These are phyloP conservation scores for Aspergillus ustus DNA, from an alignment of 2,329 filamentous ascomycete species.

Conservation along the genomic window DNA sequence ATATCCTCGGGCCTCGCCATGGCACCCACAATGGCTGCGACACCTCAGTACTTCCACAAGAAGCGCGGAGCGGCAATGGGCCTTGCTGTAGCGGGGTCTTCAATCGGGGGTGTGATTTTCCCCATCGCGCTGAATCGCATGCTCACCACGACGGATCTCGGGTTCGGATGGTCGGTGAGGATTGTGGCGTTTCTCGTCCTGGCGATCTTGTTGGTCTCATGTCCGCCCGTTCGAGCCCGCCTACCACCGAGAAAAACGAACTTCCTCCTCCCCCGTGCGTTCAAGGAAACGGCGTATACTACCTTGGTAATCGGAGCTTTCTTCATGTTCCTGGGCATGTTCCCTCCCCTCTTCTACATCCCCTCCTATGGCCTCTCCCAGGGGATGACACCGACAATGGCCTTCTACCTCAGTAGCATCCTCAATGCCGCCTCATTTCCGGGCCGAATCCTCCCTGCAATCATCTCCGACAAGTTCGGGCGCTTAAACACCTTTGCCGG, in stretches of 20 bases:
- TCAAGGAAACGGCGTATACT: slow-evolving; percentile 29
- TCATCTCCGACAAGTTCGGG: slow-evolving; percentile 37
- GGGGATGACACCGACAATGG: slow-evolving; percentile 29
- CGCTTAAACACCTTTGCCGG: slow-evolving; percentile 23
- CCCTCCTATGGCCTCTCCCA: slow-evolving; percentile 30
- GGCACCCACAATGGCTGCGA: slow-evolving; percentile 52
- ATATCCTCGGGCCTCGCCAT: slow-evolving; percentile 39
- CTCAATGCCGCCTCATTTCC: slow-evolving; percentile 40
- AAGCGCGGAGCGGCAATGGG: slow-evolving; percentile 55
- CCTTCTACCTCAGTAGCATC: slow-evolving; percentile 36
- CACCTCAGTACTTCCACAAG: slow-evolving; percentile 55
- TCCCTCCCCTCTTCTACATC: slow-evolving; percentile 39
- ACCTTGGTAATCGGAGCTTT: slow-evolving; percentile 28
- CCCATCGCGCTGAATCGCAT: slow-evolving; percentile 55
- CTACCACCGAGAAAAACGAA: slow-evolving; percentile 28
- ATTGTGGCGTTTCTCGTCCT: slow-evolving; percentile 58
- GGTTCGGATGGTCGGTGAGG: slow-evolving; percentile 59
- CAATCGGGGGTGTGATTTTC: slow-evolving; percentile 59
- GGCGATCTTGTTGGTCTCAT: slow-evolving; percentile 48
- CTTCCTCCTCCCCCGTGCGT: slow-evolving; percentile 27
- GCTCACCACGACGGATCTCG: slow-evolving; percentile 49
- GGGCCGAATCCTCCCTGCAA: slow-evolving; percentile 41
- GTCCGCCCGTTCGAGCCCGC: slow-evolving; percentile 18
- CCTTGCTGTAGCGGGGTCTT: slow-evolving; percentile 52
- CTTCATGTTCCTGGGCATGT: slow-evolving; percentile 33